Evolutionary conservation across 2,329 filamentous ascomycete genomes (phyloP).

Genomic region (Colletotrichum gloeosporioides): DNA sequence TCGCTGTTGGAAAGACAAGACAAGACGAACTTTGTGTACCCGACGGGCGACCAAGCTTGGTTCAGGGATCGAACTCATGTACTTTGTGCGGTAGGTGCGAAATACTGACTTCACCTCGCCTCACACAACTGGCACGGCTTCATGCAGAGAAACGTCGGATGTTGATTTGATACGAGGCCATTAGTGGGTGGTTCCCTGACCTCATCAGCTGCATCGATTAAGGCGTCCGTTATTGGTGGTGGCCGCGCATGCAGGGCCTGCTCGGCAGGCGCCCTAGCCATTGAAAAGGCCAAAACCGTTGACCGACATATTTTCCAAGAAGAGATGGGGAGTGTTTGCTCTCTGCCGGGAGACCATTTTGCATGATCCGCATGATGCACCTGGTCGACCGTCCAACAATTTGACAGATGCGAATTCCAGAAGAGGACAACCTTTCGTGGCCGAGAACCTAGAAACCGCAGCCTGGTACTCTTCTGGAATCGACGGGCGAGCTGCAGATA

Average conservation of each 20-base stretch:
- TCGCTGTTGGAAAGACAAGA: background rate
- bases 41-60: background rate
- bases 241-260: constrained; percentile 3
- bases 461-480: background rate
- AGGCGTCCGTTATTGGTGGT: constrained; percentile 1
- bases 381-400: background rate
- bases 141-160: constrained; percentile 19
- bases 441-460: background rate
- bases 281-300: constrained; percentile 7
- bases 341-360: constrained; percentile 7
- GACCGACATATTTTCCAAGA: constrained; percentile 15
- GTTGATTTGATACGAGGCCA: constrained; percentile 14
- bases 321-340: background rate
- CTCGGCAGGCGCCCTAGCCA: constrained; percentile 11
- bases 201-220: constrained; percentile 16
- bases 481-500: background rate
- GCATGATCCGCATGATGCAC: background rate
- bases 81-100: background rate
- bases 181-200: constrained; percentile 2
- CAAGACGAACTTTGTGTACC: background rate
- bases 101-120: constrained; percentile 1
- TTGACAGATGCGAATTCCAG: background rate
- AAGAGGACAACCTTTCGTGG: background rate
- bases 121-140: background rate
- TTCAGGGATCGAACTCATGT: constrained; percentile 5